A percentile compares a stretch with the other conserved stretches of the same genome.
phyloP scores from a whole-genome alignment of 257 asterid genomes.

The Linaria vulgaris region DNA sequence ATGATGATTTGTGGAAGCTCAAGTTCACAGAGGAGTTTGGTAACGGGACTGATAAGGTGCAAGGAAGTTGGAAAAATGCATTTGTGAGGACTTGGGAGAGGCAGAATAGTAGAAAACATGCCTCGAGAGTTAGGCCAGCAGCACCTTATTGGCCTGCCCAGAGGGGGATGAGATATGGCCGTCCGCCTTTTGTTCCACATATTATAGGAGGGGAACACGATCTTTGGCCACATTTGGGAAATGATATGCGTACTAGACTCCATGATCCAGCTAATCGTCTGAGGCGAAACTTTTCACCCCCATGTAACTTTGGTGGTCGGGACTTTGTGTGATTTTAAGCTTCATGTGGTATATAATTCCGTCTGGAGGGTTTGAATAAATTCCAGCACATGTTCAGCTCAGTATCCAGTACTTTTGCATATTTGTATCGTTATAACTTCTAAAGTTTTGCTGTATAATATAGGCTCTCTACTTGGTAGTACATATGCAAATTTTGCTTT shows the following conservation, averaged over 20 bases:
- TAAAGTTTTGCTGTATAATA: no score
- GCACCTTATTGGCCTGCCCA: conserved; percentile 23
- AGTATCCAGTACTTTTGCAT: no score
- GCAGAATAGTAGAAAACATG: conserved; percentile 29
- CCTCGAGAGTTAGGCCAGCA: conserved; percentile 18
- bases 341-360: no score
- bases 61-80: conserved; percentile 61
- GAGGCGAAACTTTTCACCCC: conserved; percentile 34
- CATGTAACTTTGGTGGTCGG: conserved; percentile 36
- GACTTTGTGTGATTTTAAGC: neutral
- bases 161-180: conserved; percentile 35
- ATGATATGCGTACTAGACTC: conserved; percentile 18
- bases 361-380: no score
- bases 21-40: conserved; percentile 57
- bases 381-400: no score
- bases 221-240: conserved; percentile 27
- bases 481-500: no score
- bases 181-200: conserved; percentile 31
- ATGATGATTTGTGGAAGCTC: conserved; percentile 75
- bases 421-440: no score
- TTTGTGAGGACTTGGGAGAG: conserved; percentile 45
- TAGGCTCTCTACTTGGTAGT: no score
- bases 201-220: conserved; percentile 48
- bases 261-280: conserved; percentile 17
- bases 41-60: conserved; percentile 21